Evolutionary conservation across 352 stramenopile species (phyloP), one percentile per base, ranked within the genome.

Genomic region (Phytopythium helicoides): DNA sequence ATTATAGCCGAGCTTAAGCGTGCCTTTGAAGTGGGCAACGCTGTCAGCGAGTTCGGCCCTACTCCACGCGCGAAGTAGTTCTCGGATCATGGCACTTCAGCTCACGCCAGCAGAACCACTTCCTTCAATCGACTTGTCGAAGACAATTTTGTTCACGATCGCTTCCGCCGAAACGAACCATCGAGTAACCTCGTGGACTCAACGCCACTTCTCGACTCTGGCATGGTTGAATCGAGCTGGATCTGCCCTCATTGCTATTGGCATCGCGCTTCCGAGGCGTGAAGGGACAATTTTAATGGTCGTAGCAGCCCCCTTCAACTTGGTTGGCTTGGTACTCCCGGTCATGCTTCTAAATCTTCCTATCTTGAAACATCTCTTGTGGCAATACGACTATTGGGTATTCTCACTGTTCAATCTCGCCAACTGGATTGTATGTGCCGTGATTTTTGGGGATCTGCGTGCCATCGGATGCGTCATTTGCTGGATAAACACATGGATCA

Each of bases 371-470:
- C 26, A 52, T n/a, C 15, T 67, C n/a, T 3, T 56, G 7, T 34
- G 33, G 6, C 60, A 67, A 18, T 58, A 64, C 40, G 60, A 68
- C 37, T 64, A 60, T 21, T 68, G 60, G 54, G 46, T 68, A 35
- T 68, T 68, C 39, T 63, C 46, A 3, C 6, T 54, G 0, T 60
- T 58, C n/a, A 64, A 63, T 37, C 15, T 47, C 1, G 16, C 39
- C 36, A 60, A 63, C 40, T 68, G 60, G 60, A 26, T 19, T 25
- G 47, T 68, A 18, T 55, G 47, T 0, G 33, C 45, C 0, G 36
- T 54, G 5, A 40, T 63, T 0, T 54, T 68, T 26, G 54, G 56
- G 3, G 50, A 62, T 19, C 2, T 40, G 10, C 54, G 60, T 2
- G 37, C 49, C 19, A 3, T 52, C 6, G 37, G 23, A 3, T 62